Percentiles rank a stretch among this genome's conserved stretches.
Evolutionary conservation across 257 asterid genomes (phyloP).

Genomic region (Cinchona pubescens): DNA sequence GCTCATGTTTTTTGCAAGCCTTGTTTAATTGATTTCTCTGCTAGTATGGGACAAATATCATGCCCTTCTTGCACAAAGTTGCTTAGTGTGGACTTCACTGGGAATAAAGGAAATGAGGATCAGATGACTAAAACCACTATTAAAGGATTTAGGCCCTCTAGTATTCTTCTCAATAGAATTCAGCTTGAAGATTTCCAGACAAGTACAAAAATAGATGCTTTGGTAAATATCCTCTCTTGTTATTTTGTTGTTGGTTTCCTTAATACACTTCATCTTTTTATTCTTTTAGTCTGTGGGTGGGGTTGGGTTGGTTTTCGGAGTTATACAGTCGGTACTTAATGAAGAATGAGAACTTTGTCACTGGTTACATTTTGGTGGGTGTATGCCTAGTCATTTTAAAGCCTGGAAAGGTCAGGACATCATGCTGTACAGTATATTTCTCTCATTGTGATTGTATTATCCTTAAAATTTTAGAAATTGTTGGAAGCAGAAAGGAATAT

Average conservation of each 20-base stretch:
- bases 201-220: conserved; percentile 91
- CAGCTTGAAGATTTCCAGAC: conserved; percentile 69
- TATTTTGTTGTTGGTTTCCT: not conserved
- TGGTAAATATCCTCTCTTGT: conserved; percentile 41
- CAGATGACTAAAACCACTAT: conserved; percentile 49
- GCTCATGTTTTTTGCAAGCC: conserved; percentile 82
- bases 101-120: conserved; percentile 44
- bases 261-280: not conserved
- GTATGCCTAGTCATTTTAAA: not conserved
- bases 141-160: conserved; percentile 71
- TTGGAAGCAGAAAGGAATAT: not conserved
- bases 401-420: not conserved
- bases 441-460: not conserved
- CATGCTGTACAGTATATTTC: no score
- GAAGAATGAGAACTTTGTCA: no score
- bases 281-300: not conserved
- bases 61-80: conserved; percentile 94
- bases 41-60: conserved; percentile 61
- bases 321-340: no score
- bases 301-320: not conserved
- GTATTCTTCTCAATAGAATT: conserved; percentile 83
- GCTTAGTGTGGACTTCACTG: conserved; percentile 79
- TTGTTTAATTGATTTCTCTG: conserved; percentile 70
- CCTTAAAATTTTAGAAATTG: not conserved
- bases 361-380: no score